Evolutionary conservation across 768 basidiomycete genomes (phyloP).

Genomic region (Mycena indigotica): DNA sequence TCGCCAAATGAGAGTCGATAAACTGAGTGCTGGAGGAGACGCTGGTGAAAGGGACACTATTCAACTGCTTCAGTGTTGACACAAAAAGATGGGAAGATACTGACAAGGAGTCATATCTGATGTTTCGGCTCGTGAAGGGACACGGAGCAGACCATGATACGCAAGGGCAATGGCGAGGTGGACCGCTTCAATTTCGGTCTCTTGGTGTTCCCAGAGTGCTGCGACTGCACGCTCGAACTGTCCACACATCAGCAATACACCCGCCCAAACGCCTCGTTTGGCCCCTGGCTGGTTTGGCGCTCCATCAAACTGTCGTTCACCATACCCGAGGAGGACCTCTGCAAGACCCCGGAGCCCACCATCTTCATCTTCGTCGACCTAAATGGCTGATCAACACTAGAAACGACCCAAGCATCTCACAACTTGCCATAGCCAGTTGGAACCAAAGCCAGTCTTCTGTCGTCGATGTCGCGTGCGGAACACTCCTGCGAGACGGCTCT

Average conservation of each 20-base stretch:
- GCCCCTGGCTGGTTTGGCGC: slow-evolving; percentile 58
- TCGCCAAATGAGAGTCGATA: slow-evolving; percentile 87
- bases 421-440: slow-evolving; percentile 79
- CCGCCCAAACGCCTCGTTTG: slow-evolving; percentile 74
- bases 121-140: slow-evolving; percentile 78
- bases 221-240: slow-evolving; percentile 94
- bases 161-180: slow-evolving; percentile 90
- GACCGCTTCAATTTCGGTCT: slow-evolving; percentile 90
- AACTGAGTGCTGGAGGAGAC: slow-evolving; percentile 71
- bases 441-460: slow-evolving; percentile 99
- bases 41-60: slow-evolving; percentile 71
- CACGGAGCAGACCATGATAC: slow-evolving; percentile 89
- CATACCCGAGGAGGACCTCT: slow-evolving; percentile 76
- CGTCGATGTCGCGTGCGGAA: slow-evolving; percentile 83
- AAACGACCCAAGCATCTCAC: not conserved
- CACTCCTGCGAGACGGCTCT: slow-evolving; percentile 77
- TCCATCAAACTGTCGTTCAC: slow-evolving; percentile 81
- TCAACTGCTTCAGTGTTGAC: not conserved
- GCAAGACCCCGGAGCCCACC: slow-evolving; percentile 72
- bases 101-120: slow-evolving; percentile 82
- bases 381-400: slow-evolving; percentile 1
- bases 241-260: slow-evolving; percentile 85
- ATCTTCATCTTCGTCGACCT: slow-evolving; percentile 84
- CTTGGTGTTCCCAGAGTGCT: slow-evolving; percentile 82
- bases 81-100: too few relatives aligned